Conservation (phyloP, 2,329 filamentous ascomycete species). For the Pseudogymnoascus sp. region DNA sequence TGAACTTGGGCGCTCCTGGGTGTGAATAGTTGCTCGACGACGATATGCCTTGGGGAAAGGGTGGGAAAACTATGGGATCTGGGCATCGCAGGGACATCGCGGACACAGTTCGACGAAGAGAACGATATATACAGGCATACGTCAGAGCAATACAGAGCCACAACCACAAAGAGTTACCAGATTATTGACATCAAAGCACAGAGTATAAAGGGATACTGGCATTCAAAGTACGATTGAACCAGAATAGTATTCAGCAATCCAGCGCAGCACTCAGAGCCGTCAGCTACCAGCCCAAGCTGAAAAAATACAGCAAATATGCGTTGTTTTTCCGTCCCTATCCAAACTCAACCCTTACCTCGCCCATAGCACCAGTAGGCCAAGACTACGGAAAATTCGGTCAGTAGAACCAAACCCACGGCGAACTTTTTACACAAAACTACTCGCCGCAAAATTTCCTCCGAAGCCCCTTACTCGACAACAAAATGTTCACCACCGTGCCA, state of each 20-base stretch:
- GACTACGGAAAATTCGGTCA: background rate
- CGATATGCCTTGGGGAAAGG: background rate
- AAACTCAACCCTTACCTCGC: background rate
- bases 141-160: background rate
- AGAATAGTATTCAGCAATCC: background rate
- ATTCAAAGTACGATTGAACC: background rate
- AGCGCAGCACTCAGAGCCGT: background rate
- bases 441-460: background rate
- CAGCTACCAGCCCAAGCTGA: background rate
- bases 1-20: background rate
- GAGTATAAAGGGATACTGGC: background rate
- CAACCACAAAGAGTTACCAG: background rate
- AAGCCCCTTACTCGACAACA: background rate
- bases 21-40: background rate
- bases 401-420: background rate
- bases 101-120: background rate
- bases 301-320: background rate
- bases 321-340: background rate
- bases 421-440: background rate
- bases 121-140: background rate
- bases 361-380: background rate
- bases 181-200: background rate
- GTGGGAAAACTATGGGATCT: background rate
- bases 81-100: background rate
- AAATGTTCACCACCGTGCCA: background rate